Conservation (phyloP, 768 basidiomycete genomes). For the Auriculariales sp. region DNA sequence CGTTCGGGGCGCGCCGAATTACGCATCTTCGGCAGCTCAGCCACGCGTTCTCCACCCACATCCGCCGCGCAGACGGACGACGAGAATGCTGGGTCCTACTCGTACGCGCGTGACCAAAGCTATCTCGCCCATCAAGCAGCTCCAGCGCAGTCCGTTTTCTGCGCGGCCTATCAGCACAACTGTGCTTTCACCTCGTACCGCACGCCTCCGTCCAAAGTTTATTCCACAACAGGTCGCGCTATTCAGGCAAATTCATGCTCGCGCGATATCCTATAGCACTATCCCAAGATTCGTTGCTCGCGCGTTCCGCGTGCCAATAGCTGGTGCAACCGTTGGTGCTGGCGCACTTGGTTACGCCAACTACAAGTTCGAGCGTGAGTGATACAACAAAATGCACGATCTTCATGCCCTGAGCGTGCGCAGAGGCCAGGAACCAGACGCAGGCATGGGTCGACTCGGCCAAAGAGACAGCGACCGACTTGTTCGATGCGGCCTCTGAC, state of each 20-base stretch:
- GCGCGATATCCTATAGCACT: constrained; percentile 72
- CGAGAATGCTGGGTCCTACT: background rate
- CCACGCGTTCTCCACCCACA: too few species aligned
- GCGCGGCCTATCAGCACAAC: background rate
- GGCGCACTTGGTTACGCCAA: constrained; percentile 90
- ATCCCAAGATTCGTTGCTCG: constrained; percentile 81
- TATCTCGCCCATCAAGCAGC: background rate
- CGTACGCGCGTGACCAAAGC: background rate
- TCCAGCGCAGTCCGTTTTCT: too few species aligned
- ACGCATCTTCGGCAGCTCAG: too few species aligned
- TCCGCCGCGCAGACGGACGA: too few species aligned
- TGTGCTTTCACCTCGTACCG: background rate
- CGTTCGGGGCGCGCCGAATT: too few species aligned
- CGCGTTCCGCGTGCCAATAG: constrained; percentile 79
- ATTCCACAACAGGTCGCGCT: constrained; percentile 6
- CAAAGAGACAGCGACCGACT: constrained; percentile 53
- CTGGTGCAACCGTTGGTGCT: constrained; percentile 78
- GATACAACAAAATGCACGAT: background rate
- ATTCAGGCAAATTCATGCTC: constrained; percentile 53
- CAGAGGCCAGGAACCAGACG: constrained; percentile 62
- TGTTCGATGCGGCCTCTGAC: constrained; percentile 61
- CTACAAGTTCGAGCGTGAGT: constrained; percentile 87
- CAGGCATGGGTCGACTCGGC: constrained; percentile 48
- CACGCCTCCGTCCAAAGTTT: background rate
- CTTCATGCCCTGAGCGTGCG: background rate